Conservation (phyloP, 371 early-diverging fungal genomes). For the Racocetra persica region DNA sequence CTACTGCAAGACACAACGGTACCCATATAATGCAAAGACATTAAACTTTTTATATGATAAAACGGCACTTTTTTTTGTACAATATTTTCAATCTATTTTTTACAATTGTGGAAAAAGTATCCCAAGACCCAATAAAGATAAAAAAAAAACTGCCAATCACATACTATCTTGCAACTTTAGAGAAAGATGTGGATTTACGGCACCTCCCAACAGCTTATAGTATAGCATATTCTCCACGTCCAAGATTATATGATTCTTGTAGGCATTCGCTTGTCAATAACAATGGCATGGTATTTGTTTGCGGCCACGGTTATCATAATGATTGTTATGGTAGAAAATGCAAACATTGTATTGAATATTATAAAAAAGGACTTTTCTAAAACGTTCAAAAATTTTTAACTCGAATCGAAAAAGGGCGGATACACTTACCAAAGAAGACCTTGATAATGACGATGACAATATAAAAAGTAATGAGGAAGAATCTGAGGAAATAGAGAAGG, state of each 20-base stretch:
- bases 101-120: background rate
- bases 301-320: constrained; percentile 23
- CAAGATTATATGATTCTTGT: background rate
- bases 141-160: background rate
- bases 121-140: background rate
- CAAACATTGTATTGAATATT: background rate
- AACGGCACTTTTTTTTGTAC: background rate
- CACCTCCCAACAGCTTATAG: background rate
- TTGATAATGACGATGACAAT: background rate
- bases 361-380: background rate
- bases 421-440: background rate
- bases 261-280: background rate
- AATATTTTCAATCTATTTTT: background rate
- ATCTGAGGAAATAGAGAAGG: background rate
- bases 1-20: background rate
- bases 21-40: background rate
- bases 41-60: constrained; percentile 3
- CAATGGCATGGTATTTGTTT: background rate
- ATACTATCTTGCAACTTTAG: background rate
- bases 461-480: background rate
- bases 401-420: constrained; percentile 12
- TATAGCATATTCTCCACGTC: background rate
- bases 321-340: constrained; percentile 6
- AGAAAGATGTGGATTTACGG: background rate
- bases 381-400: background rate